phyloP scores from a whole-genome alignment of 2,329 filamentous ascomycete species.

The Alternaria viburni region DNA sequence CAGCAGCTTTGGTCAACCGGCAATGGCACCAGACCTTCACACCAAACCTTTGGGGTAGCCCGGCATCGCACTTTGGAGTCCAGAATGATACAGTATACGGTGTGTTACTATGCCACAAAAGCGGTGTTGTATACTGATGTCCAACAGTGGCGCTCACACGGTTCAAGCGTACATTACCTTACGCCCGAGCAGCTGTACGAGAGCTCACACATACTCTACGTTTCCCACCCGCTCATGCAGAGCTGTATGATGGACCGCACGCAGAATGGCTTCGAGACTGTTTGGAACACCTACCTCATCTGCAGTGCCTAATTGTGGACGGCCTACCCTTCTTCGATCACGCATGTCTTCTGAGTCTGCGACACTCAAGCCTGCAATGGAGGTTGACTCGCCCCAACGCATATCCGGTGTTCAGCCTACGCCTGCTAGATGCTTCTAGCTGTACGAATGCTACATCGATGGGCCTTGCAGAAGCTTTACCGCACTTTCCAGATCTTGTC shows the following conservation, averaged over 20 bases:
- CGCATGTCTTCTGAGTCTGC: constrained; percentile 60
- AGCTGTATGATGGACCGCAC: constrained; percentile 66
- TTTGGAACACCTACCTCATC: constrained; percentile 62
- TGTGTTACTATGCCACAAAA: constrained; percentile 11
- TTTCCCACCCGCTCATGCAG: constrained; percentile 65
- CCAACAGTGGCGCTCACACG: constrained; percentile 61
- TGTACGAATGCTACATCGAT: constrained; percentile 65
- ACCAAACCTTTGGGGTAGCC: constrained; percentile 67
- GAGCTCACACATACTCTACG: constrained; percentile 67
- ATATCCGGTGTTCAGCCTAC: constrained; percentile 55
- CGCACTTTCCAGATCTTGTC: constrained; percentile 60
- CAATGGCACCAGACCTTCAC: constrained; percentile 65
- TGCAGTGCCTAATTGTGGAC: constrained; percentile 66
- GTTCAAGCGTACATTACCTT: constrained; percentile 63
- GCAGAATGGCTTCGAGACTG: constrained; percentile 66
- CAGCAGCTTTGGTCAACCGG: constrained; percentile 62
- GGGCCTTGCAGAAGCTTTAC: constrained; percentile 59
- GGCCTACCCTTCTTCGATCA: constrained; percentile 68
- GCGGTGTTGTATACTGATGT: constrained; percentile 10
- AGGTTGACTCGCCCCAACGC: constrained; percentile 25
- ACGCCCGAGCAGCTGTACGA: constrained; percentile 59
- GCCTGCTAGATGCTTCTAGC: constrained; percentile 62
- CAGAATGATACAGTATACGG: constrained; percentile 67
- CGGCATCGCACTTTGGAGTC: constrained; percentile 66
- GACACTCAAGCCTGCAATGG: constrained; percentile 39